A percentile compares a stretch with the other conserved stretches of the same genome.
Evolutionary conservation across 2,329 filamentous ascomycete species (phyloP).

Genomic region (Colletotrichum sidae): DNA sequence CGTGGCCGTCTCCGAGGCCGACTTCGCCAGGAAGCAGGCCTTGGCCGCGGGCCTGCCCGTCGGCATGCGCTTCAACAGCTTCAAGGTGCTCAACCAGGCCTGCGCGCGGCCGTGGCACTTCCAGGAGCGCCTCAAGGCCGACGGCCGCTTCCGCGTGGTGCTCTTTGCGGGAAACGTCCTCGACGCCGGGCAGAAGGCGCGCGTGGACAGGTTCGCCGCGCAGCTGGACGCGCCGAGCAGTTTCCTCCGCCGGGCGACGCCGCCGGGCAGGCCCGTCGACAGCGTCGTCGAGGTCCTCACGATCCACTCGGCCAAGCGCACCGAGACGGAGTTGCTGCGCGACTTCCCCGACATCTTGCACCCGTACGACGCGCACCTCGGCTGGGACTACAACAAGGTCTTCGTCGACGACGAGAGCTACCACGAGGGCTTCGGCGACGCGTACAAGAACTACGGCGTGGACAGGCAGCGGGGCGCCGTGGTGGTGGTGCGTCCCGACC

Average conservation of each 20-base stretch:
- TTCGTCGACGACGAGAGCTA: slow-evolving; percentile 66
- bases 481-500: slow-evolving; percentile 73
- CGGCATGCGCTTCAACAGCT: slow-evolving; percentile 70
- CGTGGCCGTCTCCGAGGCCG: slow-evolving; percentile 46
- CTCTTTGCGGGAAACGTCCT: slow-evolving; percentile 72
- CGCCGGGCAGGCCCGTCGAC: slow-evolving; percentile 41
- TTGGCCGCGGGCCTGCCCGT: slow-evolving; percentile 57
- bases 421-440: slow-evolving; percentile 62
- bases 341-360: slow-evolving; percentile 63
- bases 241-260: slow-evolving; percentile 45
- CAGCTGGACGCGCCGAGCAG: slow-evolving; percentile 46
- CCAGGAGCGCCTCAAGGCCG: slow-evolving; percentile 65
- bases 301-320: slow-evolving; percentile 66
- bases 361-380: slow-evolving; percentile 57
- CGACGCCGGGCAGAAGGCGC: slow-evolving; percentile 52
- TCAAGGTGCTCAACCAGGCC: slow-evolving; percentile 70
- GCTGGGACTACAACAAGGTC: slow-evolving; percentile 68
- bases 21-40: slow-evolving; percentile 30
- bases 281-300: slow-evolving; percentile 64
- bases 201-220: slow-evolving; percentile 60
- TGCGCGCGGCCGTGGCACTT: slow-evolving; percentile 68
- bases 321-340: slow-evolving; percentile 57
- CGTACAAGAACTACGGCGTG: slow-evolving; percentile 70
- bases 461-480: slow-evolving; percentile 65
- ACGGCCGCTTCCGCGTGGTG: slow-evolving; percentile 69